Evolutionary conservation across 352 stramenopile species (phyloP), one percentile per base, ranked within the genome.

Genomic region (Globisporangium nagaii): DNA sequence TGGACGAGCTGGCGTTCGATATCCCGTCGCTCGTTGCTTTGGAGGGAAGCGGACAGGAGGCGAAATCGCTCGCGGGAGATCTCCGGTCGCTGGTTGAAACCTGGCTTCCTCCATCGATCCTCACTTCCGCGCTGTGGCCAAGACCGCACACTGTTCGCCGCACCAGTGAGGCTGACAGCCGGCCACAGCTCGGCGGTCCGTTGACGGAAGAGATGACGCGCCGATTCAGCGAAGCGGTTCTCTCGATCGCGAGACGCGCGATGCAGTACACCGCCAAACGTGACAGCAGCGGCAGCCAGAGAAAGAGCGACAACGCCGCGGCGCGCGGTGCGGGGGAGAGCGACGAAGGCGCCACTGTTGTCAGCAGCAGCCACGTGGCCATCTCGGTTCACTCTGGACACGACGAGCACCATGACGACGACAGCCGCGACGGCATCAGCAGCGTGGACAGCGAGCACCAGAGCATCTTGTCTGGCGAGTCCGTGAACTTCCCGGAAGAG

Each of bases 191-290:
- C 19, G 84, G 84, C 5, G 52, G 66, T n/a, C 76, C 73, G 4
- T 55, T 93, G 24, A 86, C 70, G 4, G 84, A 93, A 50, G 72
- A 66, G 3, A 81, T 79, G 31, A 46, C 83, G 1, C 63, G 68
- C 45, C 75, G 77, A 19, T 93, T 93, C 56, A 83, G 79, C 31
- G 69, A 86, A 45, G 69, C 76, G 0, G 61, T 86, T 1, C 40
- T 91, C 36, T 91, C 81, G 13, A 65, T 91, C 4, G 81, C 78
- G 2, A 63, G 66, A 34, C 65, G 81, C 30, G 81, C 81, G 7
- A 70, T 91, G 58, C 58, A 58, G 17, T 86, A 83, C 47, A 79
- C 74, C 0, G 60, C 43, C 10, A 28, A 51, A 53, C 66, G 68
- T 7, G 71, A 80, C 32, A 32, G 27, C 4, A 17, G 1, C n/a